Evolutionary conservation across 257 asterid species (phyloP).

Genomic region (Orobanche coerulescens): DNA sequence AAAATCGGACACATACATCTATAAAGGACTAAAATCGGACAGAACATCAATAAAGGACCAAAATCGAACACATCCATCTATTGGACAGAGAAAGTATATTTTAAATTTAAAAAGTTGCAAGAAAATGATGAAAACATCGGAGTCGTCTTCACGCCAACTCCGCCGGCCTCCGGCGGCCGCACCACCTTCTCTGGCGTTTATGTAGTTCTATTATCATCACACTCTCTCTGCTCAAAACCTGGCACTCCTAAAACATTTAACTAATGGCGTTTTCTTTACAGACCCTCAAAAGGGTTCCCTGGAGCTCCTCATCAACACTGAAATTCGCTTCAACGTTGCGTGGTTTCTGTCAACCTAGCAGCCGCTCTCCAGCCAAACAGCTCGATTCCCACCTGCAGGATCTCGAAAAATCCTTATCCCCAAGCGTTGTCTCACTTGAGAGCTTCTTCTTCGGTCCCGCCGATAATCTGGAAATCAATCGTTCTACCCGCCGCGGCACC

Average conservation of each 20-base stretch:
- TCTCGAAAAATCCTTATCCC: background rate
- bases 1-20: too few species aligned
- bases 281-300: background rate
- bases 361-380: background rate
- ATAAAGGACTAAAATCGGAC: too few species aligned
- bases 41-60: too few species aligned
- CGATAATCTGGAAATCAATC: background rate
- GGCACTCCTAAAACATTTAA: background rate
- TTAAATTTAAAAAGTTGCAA: too few species aligned
- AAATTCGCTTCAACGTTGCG: background rate
- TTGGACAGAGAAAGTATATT: too few species aligned
- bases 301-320: background rate
- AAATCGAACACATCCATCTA: too few species aligned
- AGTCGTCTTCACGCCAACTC: too few species aligned
- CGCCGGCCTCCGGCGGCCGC: too few species aligned
- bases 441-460: background rate
- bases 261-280: background rate
- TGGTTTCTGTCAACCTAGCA: constrained; percentile 4
- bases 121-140: too few species aligned
- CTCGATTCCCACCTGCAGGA: background rate
- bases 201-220: too few species aligned
- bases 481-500: background rate
- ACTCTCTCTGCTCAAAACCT: too few species aligned
- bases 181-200: too few species aligned
- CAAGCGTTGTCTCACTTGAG: background rate